These are phyloP conservation scores for Neurospora sp. DNA, from an alignment of 495 filamentous ascomycete species.

Conservation along the genomic window DNA sequence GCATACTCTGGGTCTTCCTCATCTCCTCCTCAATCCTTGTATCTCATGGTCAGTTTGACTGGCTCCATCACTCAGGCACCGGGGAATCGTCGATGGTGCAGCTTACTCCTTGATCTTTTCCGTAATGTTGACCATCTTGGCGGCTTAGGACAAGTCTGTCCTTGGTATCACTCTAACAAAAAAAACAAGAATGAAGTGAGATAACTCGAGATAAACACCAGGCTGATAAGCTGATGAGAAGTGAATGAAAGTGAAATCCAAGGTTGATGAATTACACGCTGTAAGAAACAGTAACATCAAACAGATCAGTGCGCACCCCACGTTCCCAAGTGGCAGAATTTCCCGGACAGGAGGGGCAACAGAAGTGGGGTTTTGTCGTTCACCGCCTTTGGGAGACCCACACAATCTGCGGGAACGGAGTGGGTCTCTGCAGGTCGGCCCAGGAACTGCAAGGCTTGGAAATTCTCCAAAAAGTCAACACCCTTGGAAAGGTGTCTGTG, in stretches of 20 bases:
- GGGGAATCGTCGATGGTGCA: not conserved
- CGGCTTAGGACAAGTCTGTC: conserved; percentile 20
- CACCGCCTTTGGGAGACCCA: conserved; percentile 9
- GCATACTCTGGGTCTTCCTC: conserved; percentile 88
- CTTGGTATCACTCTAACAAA: conserved; percentile 2
- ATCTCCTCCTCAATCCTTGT: conserved; percentile 98
- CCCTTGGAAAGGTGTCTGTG: not conserved
- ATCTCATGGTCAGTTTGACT: conserved; percentile 12
- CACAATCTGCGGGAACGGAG: not conserved
- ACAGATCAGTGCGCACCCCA: conserved; percentile 15
- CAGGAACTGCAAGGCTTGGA: not conserved
- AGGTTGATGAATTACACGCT: conserved; percentile 2
- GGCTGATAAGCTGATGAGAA: not conserved
- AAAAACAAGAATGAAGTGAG: conserved; percentile 7
- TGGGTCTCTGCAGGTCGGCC: not conserved
- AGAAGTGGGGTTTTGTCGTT: conserved; percentile 1
- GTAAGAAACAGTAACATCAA: not conserved
- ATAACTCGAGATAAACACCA: not conserved
- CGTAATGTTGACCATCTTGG: conserved; percentile 97
- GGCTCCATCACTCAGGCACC: not conserved
- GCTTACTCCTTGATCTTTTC: conserved; percentile 98
- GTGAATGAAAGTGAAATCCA: not conserved
- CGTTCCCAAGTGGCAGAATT: conserved; percentile 25
- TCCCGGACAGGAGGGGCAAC: conserved; percentile 13
- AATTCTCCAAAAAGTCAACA: not conserved